Evolutionary conservation across 164 flowering plant genomes (phyloP).

Genomic region (Vitis labrusca): DNA sequence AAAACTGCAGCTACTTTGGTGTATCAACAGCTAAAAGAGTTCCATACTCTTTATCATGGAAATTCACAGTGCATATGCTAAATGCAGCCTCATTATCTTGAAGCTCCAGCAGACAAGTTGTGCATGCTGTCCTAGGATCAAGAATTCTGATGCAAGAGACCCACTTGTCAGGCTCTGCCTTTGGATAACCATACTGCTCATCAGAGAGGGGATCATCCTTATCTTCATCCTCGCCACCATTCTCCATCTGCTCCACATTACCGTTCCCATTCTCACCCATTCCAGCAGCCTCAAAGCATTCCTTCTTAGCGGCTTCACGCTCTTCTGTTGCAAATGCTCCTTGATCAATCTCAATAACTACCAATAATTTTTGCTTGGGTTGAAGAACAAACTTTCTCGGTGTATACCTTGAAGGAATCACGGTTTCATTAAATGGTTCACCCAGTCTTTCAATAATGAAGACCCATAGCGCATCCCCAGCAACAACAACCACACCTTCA

Average conservation of each 20-base stretch:
- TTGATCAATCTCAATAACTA: slow-evolving; percentile 93
- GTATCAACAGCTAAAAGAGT: slow-evolving; percentile 97
- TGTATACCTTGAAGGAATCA: slow-evolving; percentile 91
- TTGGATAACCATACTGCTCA: slow-evolving; percentile 98
- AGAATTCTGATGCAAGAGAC: slow-evolving; percentile 97
- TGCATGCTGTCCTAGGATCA: slow-evolving; percentile 75
- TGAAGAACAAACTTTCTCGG: slow-evolving; percentile 97
- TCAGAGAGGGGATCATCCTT: slow-evolving; percentile 85
- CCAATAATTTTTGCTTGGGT: slow-evolving; percentile 28
- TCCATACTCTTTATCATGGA: slow-evolving; percentile 95
- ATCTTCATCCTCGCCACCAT: slow-evolving; percentile 86
- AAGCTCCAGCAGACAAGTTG: slow-evolving; percentile 93
- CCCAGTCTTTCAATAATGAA: no score
- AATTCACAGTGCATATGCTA: slow-evolving; percentile 92
- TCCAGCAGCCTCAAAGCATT: slow-evolving; percentile 17
- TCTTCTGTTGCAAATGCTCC: slow-evolving; percentile 95
- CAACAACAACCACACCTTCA: no score
- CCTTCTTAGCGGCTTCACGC: slow-evolving; percentile 91
- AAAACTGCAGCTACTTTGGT: slow-evolving; percentile 85
- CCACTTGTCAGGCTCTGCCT: slow-evolving; percentile 92
- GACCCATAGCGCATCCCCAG: no score
- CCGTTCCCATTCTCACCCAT: slow-evolving; percentile 81
- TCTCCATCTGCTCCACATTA: slow-evolving; percentile 78
- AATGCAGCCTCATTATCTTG: slow-evolving; percentile 99
- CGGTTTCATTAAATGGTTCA: slow-evolving; percentile 93